Evolutionary conservation across 805 yeast genomes (phyloP).

Genomic region (Saccharomycopsis vini): DNA sequence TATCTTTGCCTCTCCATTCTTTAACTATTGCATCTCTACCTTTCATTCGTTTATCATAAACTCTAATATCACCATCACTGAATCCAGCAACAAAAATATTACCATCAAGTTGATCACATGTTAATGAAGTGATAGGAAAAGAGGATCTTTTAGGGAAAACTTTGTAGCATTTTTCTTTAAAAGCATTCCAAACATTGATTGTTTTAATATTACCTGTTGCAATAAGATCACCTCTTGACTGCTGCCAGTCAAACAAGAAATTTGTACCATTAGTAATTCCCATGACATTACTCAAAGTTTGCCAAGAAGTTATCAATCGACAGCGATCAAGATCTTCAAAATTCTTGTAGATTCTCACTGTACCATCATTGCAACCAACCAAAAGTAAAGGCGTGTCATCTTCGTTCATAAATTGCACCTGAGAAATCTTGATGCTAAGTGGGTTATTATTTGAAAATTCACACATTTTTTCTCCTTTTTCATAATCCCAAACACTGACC

Average conservation of each 20-base stretch:
- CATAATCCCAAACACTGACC: slow-evolving; percentile 87
- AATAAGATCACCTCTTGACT: slow-evolving; percentile 79
- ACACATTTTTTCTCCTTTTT: slow-evolving; percentile 42
- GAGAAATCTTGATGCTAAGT: slow-evolving; percentile 81
- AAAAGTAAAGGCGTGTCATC: slow-evolving; percentile 81
- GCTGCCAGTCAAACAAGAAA: slow-evolving; percentile 91
- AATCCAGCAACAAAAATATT: slow-evolving; percentile 68
- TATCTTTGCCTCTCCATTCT: slow-evolving; percentile 52
- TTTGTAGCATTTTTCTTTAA: slow-evolving; percentile 74
- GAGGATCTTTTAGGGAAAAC: slow-evolving; percentile 91
- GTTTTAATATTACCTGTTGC: slow-evolving; percentile 94
- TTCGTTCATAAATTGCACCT: slow-evolving; percentile 77
- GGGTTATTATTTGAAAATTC: slow-evolving; percentile 80
- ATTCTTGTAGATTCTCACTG: slow-evolving; percentile 75
- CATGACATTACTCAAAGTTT: slow-evolving; percentile 80
- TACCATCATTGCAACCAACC: slow-evolving; percentile 91
- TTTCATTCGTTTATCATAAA: slow-evolving; percentile 82
- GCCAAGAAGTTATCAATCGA: slow-evolving; percentile 78
- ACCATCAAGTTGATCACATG: slow-evolving; percentile 91
- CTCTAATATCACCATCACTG: slow-evolving; percentile 74
- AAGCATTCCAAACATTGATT: slow-evolving; percentile 93
- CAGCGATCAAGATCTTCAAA: slow-evolving; percentile 49
- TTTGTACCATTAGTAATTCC: slow-evolving; percentile 78
- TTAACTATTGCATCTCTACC: slow-evolving; percentile 79
- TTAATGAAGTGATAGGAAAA: slow-evolving; percentile 76